Conservation (phyloP, 805 yeast species). For the Nakazawaea populi region DNA sequence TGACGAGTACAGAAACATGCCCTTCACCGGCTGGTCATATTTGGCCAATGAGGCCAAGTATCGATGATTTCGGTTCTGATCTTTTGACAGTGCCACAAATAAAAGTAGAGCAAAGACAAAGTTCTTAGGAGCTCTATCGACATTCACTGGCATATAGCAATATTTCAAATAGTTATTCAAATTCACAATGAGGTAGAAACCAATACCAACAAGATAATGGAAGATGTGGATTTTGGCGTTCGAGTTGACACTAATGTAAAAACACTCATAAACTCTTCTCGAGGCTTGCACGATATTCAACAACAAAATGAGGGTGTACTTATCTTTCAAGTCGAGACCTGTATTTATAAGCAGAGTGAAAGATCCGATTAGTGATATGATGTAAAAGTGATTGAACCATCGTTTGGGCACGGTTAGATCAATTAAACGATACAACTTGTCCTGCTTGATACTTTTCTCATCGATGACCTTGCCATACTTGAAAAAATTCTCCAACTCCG, state of each 20-base stretch:
- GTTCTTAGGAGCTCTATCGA: neutral
- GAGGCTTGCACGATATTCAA: slow-evolving; percentile 42
- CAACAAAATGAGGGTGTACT: slow-evolving; percentile 14
- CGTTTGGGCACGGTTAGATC: slow-evolving; percentile 52
- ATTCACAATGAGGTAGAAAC: slow-evolving; percentile 48
- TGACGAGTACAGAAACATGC: slow-evolving; percentile 43
- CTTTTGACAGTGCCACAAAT: slow-evolving; percentile 28
- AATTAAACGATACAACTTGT: slow-evolving; percentile 14
- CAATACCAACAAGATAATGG: slow-evolving; percentile 62
- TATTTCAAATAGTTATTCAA: slow-evolving; percentile 20
- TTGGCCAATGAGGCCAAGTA: slow-evolving; percentile 44
- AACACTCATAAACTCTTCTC: slow-evolving; percentile 52
- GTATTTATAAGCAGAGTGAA: slow-evolving; percentile 14
- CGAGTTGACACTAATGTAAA: slow-evolving; percentile 37
- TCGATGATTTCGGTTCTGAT: slow-evolving; percentile 46
- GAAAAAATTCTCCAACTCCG: slow-evolving; percentile 28
- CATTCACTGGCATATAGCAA: slow-evolving; percentile 15
- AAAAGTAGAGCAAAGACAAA: slow-evolving; percentile 15
- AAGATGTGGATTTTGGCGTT: slow-evolving; percentile 54
- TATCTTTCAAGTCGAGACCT: slow-evolving; percentile 15
- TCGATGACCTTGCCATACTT: slow-evolving; percentile 40
- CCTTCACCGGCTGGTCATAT: slow-evolving; percentile 48
- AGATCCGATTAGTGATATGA: slow-evolving; percentile 32
- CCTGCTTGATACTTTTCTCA: neutral
- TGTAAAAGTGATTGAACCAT: slow-evolving; percentile 60